A percentile compares a stretch with the other conserved stretches of the same genome.
phyloP scores from a whole-genome alignment of 1,284 basidiomycete genomes.

The Pseudozyma tsukubaensis region DNA sequence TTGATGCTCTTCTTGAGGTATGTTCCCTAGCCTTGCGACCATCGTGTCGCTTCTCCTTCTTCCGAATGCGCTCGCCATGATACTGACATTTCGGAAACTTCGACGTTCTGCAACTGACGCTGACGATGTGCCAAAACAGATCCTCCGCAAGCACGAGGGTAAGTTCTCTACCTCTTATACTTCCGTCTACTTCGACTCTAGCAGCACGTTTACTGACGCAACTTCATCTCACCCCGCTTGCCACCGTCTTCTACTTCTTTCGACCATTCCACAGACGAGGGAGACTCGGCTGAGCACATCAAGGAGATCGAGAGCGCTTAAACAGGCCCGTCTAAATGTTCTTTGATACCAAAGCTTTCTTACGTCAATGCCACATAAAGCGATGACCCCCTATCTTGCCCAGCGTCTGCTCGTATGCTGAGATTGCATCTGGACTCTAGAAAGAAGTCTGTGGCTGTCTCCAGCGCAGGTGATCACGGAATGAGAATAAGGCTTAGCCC shows the following conservation, averaged over 20 bases:
- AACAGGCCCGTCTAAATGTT: neutral
- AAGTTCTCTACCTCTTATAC: slow-evolving; percentile 10
- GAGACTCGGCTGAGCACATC: slow-evolving; percentile 55
- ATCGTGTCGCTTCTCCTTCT: neutral
- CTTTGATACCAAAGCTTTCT: no score
- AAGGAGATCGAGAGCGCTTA: slow-evolving; percentile 58
- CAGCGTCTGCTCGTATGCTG: no score
- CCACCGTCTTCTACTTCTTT: neutral
- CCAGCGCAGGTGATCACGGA: no score
- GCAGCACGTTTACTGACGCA: neutral
- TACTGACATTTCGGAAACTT: no score
- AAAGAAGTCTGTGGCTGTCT: no score
- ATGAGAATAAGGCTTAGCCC: no score
- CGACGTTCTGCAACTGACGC: no score
- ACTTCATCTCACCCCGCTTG: neutral
- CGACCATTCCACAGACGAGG: slow-evolving; percentile 34
- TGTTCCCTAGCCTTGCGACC: slow-evolving; percentile 5
- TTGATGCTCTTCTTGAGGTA: slow-evolving; percentile 55
- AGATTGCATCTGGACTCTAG: no score
- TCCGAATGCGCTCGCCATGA: neutral
- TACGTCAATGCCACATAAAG: no score
- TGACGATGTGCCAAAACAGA: slow-evolving; percentile 17
- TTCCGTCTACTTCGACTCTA: neutral
- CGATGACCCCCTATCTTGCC: no score
- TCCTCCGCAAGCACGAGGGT: slow-evolving; percentile 61